Percentiles rank a stretch among this genome's conserved stretches.
phyloP scores from a whole-genome alignment of 2,329 filamentous ascomycete genomes.

The Calonectria leucothoes region DNA sequence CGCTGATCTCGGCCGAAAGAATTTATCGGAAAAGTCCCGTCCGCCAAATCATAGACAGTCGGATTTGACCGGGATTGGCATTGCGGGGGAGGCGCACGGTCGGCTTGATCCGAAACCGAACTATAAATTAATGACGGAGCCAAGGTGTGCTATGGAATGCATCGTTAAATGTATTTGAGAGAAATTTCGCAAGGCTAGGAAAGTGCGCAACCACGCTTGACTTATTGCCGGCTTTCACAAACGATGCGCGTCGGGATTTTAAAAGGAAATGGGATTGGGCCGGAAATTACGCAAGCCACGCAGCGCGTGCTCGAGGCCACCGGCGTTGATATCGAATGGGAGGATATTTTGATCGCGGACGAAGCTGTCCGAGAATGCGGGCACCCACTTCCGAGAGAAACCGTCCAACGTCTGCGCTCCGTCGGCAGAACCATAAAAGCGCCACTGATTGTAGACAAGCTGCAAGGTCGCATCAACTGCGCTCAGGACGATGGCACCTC shows the following conservation, averaged over 20 bases:
- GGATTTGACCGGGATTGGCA: neutral
- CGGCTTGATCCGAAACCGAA: neutral
- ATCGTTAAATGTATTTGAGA: neutral
- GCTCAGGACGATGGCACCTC: constrained; percentile 5
- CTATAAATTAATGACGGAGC: neutral
- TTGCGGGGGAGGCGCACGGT: neutral
- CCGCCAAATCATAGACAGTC: neutral
- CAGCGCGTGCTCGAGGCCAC: constrained; percentile 13
- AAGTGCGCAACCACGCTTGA: no score
- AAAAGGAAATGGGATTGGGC: constrained; percentile 13
- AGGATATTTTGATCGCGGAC: constrained; percentile 2
- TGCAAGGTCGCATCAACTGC: constrained; percentile 12
- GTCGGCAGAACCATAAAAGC: constrained; percentile 15
- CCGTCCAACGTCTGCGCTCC: neutral
- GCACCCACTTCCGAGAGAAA: constrained; percentile 7
- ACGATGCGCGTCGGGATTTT: constrained; percentile 16
- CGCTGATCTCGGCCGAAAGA: no score
- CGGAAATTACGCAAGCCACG: constrained; percentile 13
- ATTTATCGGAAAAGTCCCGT: neutral
- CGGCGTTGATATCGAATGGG: constrained; percentile 8
- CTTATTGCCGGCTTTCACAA: neutral
- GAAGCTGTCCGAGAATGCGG: constrained; percentile 10
- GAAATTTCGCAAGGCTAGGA: neutral
- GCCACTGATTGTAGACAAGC: constrained; percentile 18
- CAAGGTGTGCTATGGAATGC: neutral